Evolutionary conservation across 805 yeast genomes (phyloP).

Genomic region (Cyberlindnera suaveolens): DNA sequence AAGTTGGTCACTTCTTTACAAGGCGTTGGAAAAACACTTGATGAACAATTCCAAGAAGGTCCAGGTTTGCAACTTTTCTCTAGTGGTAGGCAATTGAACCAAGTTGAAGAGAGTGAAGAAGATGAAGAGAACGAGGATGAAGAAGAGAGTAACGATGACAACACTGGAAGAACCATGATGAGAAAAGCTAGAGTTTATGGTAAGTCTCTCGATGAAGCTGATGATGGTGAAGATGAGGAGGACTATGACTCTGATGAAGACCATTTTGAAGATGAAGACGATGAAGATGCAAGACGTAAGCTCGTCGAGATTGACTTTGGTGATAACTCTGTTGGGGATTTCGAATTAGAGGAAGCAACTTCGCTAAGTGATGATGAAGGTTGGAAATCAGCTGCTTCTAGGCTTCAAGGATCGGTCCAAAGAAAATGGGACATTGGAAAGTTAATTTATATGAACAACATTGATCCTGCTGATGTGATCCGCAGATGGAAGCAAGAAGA

Average conservation of each 20-base stretch:
- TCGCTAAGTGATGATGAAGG: constrained; percentile 38
- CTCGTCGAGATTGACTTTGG: constrained; percentile 45
- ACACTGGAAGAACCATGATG: constrained; percentile 58
- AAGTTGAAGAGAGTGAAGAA: constrained; percentile 35
- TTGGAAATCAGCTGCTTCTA: constrained; percentile 48
- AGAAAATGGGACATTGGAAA: constrained; percentile 77
- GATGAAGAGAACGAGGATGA: constrained; percentile 30
- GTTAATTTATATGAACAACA: constrained; percentile 70
- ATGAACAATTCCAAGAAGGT: constrained; percentile 50
- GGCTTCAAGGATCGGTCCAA: constrained; percentile 45
- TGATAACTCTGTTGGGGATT: constrained; percentile 24
- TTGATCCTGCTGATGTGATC: constrained; percentile 68
- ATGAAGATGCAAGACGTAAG: constrained; percentile 34
- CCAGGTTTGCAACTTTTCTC: constrained; percentile 76
- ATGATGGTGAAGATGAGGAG: constrained; percentile 37
- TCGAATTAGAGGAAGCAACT: constrained; percentile 48
- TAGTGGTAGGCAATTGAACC: constrained; percentile 45
- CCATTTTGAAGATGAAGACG: constrained; percentile 31
- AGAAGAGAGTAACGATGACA: constrained; percentile 24
- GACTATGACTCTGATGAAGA: constrained; percentile 36
- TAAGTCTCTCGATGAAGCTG: constrained; percentile 39
- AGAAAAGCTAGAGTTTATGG: constrained; percentile 60
- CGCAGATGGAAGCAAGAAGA: constrained; percentile 61
- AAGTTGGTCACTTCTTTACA: constrained; percentile 78
- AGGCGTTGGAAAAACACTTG: constrained; percentile 53